Base-by-base conservation (phyloP, 495 filamentous ascomycete species). In the Aspergillus taichungensis region DNA sequence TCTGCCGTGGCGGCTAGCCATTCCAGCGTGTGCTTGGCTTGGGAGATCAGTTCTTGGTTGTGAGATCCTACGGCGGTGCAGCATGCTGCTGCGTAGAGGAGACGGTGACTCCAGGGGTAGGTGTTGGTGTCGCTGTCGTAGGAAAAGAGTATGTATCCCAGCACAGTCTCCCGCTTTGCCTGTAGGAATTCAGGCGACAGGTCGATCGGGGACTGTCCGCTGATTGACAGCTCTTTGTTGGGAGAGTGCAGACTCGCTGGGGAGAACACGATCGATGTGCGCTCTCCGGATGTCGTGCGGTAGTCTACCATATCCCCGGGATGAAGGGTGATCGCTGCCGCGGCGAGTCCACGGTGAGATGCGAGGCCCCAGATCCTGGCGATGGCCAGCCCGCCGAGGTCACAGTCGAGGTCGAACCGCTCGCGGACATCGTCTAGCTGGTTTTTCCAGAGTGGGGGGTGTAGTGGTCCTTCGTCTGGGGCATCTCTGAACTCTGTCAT, bases 251-350 rank as follows among this genome's bases (percentile, higher is more conserved):
- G 12, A 13, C 51, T 49, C 28, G 49, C 50, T 1, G 53, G 45
- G 5, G 56, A 56, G 40, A 72, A 74, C 1, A 65, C 36, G n/a
- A 81, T 44, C 0, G 47, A 60, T 10, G 62, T 44, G 11, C 48
- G 52, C 27, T 74, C 68, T 12, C 69, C 66, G 11, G 62, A 60
- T 2, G 60, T 40, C 0, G 65, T 63, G 1, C 58, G 60, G 50
- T 79, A 79, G 41, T 78, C 71, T 29, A 78, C 47, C 61, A 72
- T 70, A 50, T 78, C 69, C 6, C 68, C 71, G 0, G 76, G 74
- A 47, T 79, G 73, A 41, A 66, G 41, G 1, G 68, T 73, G 40
- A 73, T 55, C 12, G 68, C 68, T 2, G 60, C 60, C 1, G 68
- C 72, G 31, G 66, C 49, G 3, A 67, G 52, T 31, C 66, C 63